Evolutionary conservation across 106 monocot genomes (phyloP), one percentile per base, ranked within the genome.

Genomic region (Vanilla planifolia): DNA sequence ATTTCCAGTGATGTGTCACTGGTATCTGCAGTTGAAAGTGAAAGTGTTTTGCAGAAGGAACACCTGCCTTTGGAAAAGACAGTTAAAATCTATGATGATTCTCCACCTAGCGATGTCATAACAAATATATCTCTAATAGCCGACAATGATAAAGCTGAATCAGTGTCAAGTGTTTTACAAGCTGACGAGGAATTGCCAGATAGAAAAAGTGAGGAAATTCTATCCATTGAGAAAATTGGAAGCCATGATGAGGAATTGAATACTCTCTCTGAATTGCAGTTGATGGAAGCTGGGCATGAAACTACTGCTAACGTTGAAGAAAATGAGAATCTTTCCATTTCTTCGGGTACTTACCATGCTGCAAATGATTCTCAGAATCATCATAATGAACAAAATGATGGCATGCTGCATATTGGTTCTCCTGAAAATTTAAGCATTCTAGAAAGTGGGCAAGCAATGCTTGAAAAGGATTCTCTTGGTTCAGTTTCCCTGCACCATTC

Each of bases 291-390:
- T 32, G 55, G 32, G 1, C 36, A 16, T n/a, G 33, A 36, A 37
- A 55, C 19, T 30, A 62, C 64, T 8, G 62, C 68, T 53, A 25
- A 41, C 33, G 32, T 62, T 33, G 66, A 76, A 53, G 61, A 73
- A 35, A 68, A 62, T 30, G 62, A 16, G 25, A 78, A 1, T 69
- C 27, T 45, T 46, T 20, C 28, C 19, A 1, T 20, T 51, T 24
- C 44, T 29, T 17, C 73, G 64, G 73, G 63, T 47, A 67, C 35
- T 35, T 58, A 58, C 44, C 56, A 60, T 67, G 46, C 50, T 46
- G 42, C 7, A 48, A 73, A 6, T 59, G 75, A 75, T 73, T 69
- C 64, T 58, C 66, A 70, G 34, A 72, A 22, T 67, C 75, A 23
- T 33, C 65, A 60, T 57, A 64, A 79, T 7, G 55, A 58, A 29